Evolutionary conservation across 257 asterid genomes (phyloP), one percentile per base, ranked within the genome.

Genomic region (Mitragyna speciosa): DNA sequence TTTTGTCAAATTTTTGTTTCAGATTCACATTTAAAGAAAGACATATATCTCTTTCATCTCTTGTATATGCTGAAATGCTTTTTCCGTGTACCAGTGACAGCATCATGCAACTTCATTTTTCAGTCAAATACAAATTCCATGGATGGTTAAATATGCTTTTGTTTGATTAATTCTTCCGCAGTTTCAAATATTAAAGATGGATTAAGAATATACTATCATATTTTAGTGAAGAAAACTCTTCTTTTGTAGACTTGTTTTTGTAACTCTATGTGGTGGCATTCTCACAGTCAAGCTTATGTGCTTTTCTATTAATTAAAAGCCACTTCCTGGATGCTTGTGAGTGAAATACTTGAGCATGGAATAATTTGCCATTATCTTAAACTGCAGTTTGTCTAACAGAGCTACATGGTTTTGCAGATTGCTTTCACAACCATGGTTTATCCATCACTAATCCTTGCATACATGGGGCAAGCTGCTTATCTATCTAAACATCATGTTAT

Each of bases 381-480:
- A 12, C 59, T 7, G 33, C 59, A 64, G 31, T 9, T 77, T 82
- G 24, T 77, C 79, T 83, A 70, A 91, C 72, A 52, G 68, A 8
- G 65, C 72, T 47, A 58, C 49, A 5, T 73, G 75, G 8, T 61
- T 78, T 78, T 85, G 84, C 87, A 94, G 97, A 82, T 91, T 82
- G 98, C 98, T 51, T 94, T 94, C 87, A 90, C 97, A 12, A 80
- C 86, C 24, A 39, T 92, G 73, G 95, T 92, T 64, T 94, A 94
- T 86, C 98, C 98, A 9, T 90, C 98, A 0, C 84, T 94, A 51
- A 73, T 92, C 86, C 96, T 94, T 26, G 98, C 98, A 3, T 94
- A 94, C 76, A 92, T 94, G 98, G 98, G 98, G 48, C 98, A 94
- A 86, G 97, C 98, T 30, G 98, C 98, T 15, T 94, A 91, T 84